Evolutionary conservation across 768 basidiomycete genomes (phyloP).

Genomic region (Calocybe gangraenosa): DNA sequence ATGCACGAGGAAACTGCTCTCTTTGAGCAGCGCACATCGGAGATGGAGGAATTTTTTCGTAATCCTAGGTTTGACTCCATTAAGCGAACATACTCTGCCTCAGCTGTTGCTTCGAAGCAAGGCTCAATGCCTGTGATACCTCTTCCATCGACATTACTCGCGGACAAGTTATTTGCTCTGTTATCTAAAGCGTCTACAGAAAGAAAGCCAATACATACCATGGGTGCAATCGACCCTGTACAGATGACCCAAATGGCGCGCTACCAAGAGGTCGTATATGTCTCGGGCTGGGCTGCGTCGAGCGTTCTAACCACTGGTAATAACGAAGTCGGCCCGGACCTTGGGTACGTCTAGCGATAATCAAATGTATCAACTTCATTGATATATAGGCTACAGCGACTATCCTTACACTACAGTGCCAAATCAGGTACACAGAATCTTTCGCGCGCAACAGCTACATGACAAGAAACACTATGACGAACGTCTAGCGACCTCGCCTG

Average conservation of each 20-base stretch:
- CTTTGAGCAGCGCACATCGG: conserved; percentile 58
- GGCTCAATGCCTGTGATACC: conserved; percentile 80
- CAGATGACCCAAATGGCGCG: conserved; percentile 94
- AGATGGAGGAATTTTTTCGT: conserved; percentile 69
- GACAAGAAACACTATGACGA: conserved; percentile 93
- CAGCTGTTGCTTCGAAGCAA: conserved; percentile 82
- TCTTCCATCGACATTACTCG: conserved; percentile 70
- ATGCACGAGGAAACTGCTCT: conserved; percentile 50
- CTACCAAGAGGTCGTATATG: conserved; percentile 82
- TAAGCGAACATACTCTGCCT: conserved; percentile 77
- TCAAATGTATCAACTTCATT: background rate
- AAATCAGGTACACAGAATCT: conserved; percentile 89
- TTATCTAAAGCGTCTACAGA: conserved; percentile 60
- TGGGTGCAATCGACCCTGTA: conserved; percentile 91
- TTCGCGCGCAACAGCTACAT: conserved; percentile 89
- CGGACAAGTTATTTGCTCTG: conserved; percentile 78
- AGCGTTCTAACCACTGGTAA: conserved; percentile 85
- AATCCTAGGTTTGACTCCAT: conserved; percentile 69
- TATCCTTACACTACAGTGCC: conserved; percentile 97
- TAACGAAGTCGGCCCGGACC: conserved; percentile 90
- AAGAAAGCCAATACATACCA: conserved; percentile 76
- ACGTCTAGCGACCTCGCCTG: conserved; percentile 59
- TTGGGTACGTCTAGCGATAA: conserved; percentile 57
- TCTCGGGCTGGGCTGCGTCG: conserved; percentile 91
- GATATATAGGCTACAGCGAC: conserved; percentile 45